Evolutionary conservation across 2,329 filamentous ascomycete species (phyloP), one percentile per base, ranked within the genome.

Genomic region (Exophiala viscosa): DNA sequence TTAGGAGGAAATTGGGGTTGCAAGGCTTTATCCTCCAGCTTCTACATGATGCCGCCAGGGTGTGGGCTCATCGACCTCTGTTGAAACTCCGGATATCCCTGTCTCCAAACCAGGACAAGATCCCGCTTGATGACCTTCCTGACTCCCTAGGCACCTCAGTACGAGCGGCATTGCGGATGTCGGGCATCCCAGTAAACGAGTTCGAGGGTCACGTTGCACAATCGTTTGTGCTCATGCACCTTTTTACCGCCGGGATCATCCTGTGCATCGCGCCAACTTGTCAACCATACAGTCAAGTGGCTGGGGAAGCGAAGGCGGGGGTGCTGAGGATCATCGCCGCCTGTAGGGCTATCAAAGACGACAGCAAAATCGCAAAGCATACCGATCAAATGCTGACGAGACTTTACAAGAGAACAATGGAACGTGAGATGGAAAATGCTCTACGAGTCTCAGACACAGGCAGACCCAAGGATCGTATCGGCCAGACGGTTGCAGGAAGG

Each of bases 191-290:
- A 0, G 60, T 67, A 9, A 54, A 55, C 41, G 51, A 59, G 18
- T 65, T 67, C 45, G 57, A 63, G 42, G 52, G 60, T 15, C 61
- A 67, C 28, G 63, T 67, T 23, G 59, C 55, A 6, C 57, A 52
- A 40, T 62, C 61, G 6, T 62, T 64, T 28, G 52, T 48, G 23
- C 55, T 61, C 11, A 46, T 62, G 33, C 58, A 62, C 18, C 54
- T 57, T 28, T 64, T 63, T 43, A 61, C 58, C 7, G 61, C 62
- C 6, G 62, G 62, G 1, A 55, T 62, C 11, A 62, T 64, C 14
- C 59, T 67, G 6, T 68, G 65, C 55, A 64, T 68, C 33, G 52
- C 62, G 11, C 65, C 66, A 11, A 65, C 62, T 2, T 64, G 55
- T 15, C 61, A 62, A 18, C 65, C 66, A 7, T 62, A 63, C 42